These are phyloP conservation scores for Porphyrellus cyaneotinctus DNA, from an alignment of 768 basidiomycete species.

Conservation along the genomic window DNA sequence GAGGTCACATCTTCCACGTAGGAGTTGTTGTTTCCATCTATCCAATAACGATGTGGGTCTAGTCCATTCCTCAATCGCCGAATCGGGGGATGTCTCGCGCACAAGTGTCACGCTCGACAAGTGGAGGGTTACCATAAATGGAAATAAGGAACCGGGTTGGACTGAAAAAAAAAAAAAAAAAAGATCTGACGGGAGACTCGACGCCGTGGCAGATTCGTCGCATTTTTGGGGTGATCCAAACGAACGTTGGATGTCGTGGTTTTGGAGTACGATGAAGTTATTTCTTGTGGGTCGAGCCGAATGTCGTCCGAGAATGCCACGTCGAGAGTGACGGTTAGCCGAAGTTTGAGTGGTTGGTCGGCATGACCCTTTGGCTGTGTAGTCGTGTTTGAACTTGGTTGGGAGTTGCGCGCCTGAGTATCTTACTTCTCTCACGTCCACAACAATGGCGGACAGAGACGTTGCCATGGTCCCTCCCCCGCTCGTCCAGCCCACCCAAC, in stretches of 20 bases:
- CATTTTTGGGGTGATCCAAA: constrained; percentile 2
- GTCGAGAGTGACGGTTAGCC: constrained; percentile 1
- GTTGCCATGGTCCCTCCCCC: constrained; percentile 50
- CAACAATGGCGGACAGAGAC: constrained; percentile 45
- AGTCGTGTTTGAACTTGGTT: constrained; percentile 35
- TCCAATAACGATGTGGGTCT: too few species aligned
- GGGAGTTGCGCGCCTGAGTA: constrained; percentile 22
- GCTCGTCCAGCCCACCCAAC: constrained; percentile 30
- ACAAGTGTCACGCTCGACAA: not conserved
- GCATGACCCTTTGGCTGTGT: constrained; percentile 29
- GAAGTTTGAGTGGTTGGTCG: constrained; percentile 6
- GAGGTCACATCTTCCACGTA: not conserved
- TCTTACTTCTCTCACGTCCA: constrained; percentile 30
- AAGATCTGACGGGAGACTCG: constrained; percentile 19
- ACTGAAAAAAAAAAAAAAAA: constrained; percentile 18
- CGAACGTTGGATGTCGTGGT: too few species aligned
- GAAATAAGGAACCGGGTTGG: constrained; percentile 21
- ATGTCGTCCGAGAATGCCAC: not conserved
- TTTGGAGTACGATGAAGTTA: too few species aligned
- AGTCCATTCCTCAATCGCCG: too few species aligned
- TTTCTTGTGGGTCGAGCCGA: too few species aligned
- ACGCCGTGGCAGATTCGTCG: constrained; percentile 15
- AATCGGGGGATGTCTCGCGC: not conserved
- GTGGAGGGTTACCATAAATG: constrained; percentile 20
- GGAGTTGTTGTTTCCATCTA: too few species aligned